Conservation (phyloP, 768 basidiomycete genomes). For the Tricholoma terreum region DNA sequence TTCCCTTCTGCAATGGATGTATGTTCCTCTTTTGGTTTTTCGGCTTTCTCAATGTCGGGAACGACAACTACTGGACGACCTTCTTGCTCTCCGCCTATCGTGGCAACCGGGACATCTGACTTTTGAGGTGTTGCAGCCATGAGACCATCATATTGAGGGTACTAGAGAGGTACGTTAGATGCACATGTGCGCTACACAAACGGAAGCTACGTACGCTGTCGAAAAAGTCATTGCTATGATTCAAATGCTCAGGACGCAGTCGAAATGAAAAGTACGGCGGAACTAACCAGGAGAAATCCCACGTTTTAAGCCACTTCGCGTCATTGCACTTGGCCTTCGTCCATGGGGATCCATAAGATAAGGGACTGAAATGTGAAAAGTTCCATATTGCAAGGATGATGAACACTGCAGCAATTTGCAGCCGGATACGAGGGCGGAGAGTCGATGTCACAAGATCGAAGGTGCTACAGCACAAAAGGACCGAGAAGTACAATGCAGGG, state of each 20-base stretch:
- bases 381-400: constrained; percentile 74
- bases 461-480: constrained; percentile 68
- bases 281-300: constrained; percentile 91
- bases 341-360: constrained; percentile 86
- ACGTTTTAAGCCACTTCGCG: constrained; percentile 86
- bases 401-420: constrained; percentile 79
- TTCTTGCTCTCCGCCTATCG: constrained; percentile 50
- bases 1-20: constrained; percentile 45
- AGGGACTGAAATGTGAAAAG: constrained; percentile 74
- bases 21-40: constrained; percentile 21
- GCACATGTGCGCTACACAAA: neutral
- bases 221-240: constrained; percentile 61
- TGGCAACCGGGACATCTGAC: constrained; percentile 36
- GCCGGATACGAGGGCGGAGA: constrained; percentile 68
- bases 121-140: constrained; percentile 38
- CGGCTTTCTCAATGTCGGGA: constrained; percentile 20
- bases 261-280: neutral
- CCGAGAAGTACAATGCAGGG: constrained; percentile 93
- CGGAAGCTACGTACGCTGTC: constrained; percentile 49
- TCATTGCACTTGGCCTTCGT: constrained; percentile 73
- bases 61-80: constrained; percentile 56
- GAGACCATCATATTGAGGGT: constrained; percentile 46
- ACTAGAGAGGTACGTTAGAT: constrained; percentile 35
- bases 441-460: constrained; percentile 87
- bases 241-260: constrained; percentile 1